Evolutionary conservation across 371 early-diverging fungal species (phyloP).

Genomic region (Apophysomyces elegans): DNA sequence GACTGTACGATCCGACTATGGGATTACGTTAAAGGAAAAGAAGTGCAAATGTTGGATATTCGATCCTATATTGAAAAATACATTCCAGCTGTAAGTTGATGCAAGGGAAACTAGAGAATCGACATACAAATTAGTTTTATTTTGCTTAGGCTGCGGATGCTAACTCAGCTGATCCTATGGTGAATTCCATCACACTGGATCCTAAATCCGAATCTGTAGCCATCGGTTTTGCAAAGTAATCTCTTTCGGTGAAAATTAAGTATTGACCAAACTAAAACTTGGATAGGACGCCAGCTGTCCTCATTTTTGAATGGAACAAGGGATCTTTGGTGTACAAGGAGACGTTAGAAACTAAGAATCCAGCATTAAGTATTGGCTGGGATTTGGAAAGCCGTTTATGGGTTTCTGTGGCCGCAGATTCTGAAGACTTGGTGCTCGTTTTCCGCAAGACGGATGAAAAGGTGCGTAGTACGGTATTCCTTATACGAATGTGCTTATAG

Average conservation of each 20-base stretch:
- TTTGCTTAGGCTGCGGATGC: constrained; percentile 39
- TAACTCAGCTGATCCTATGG: constrained; percentile 48
- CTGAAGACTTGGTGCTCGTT: constrained; percentile 20
- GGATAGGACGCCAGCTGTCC: constrained; percentile 34
- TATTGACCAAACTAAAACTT: too few species aligned
- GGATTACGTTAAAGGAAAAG: constrained; percentile 62
- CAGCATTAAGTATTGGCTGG: constrained; percentile 36
- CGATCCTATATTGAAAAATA: constrained; percentile 50
- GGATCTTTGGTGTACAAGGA: constrained; percentile 30
- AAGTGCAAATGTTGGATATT: constrained; percentile 47
- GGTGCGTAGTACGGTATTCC: constrained; percentile 1
- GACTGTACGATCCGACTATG: constrained; percentile 84
- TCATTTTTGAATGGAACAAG: constrained; percentile 38
- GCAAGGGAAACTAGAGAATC: not conserved
- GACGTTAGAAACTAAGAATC: constrained; percentile 31
- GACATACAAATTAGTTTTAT: not conserved
- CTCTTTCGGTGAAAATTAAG: too few species aligned
- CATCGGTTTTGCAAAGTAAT: constrained; percentile 48
- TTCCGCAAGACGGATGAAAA: constrained; percentile 22
- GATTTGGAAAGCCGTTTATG: constrained; percentile 39
- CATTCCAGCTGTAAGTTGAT: constrained; percentile 33
- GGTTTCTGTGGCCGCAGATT: constrained; percentile 33
- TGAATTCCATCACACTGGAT: constrained; percentile 28
- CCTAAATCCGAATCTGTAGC: constrained; percentile 25
- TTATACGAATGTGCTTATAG: constrained; percentile 10